These are phyloP conservation scores for Rhodotorula sp. DNA, from an alignment of 1,284 basidiomycete species.

Conservation along the genomic window DNA sequence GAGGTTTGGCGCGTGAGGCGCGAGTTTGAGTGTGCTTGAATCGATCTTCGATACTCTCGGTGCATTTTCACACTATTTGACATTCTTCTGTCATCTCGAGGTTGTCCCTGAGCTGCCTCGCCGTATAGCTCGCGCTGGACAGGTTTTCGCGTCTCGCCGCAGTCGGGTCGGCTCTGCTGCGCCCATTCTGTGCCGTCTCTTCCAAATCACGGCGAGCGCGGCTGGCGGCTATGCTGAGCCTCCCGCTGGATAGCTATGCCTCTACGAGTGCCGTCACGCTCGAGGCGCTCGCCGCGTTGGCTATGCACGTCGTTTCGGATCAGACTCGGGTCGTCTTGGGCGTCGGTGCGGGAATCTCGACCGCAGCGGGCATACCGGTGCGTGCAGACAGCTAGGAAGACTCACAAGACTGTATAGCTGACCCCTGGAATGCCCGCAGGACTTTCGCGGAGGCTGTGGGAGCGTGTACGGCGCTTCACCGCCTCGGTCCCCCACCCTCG, in stretches of 20 bases:
- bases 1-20: conserved; percentile 57
- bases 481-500: conserved; percentile 12
- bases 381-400: conserved; percentile 65
- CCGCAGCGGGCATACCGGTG: conserved; percentile 91
- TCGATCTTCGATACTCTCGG: background rate
- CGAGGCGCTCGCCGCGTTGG: background rate
- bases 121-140: no score
- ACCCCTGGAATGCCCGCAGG: conserved; percentile 5
- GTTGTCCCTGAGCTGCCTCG: no score
- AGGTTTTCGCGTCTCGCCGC: no score
- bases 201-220: background rate
- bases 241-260: background rate
- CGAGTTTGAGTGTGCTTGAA: background rate
- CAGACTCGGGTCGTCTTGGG: no score
- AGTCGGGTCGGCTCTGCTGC: no score
- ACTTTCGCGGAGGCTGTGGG: conserved; percentile 50
- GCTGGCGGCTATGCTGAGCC: background rate
- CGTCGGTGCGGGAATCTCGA: conserved; percentile 85
- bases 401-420: background rate
- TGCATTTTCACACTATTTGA: no score
- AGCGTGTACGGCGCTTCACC: background rate
- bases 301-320: background rate
- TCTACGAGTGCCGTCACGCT: background rate
- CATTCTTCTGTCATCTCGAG: no score
- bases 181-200: background rate